phyloP scores from a whole-genome alignment of 2,329 filamentous ascomycete genomes.

The Orbilia quercus region DNA sequence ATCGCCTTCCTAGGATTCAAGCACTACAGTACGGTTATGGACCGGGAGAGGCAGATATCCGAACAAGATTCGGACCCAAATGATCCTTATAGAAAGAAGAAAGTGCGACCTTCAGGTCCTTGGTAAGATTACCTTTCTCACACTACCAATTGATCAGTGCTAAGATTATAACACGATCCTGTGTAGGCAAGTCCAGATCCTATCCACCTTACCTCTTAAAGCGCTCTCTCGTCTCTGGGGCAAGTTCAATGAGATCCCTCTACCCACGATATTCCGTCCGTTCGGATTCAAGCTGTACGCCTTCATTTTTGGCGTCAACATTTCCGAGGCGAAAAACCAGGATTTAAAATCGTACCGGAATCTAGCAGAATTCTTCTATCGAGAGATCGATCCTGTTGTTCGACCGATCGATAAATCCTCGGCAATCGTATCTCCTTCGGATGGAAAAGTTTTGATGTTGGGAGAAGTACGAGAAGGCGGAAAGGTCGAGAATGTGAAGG shows the following conservation, averaged over 20 bases:
- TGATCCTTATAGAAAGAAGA: constrained; percentile 68
- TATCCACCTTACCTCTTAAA: constrained; percentile 92
- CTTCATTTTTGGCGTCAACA: constrained; percentile 87
- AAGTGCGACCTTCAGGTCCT: constrained; percentile 83
- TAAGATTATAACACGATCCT: background rate
- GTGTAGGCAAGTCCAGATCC: constrained; percentile 82
- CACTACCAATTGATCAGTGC: background rate
- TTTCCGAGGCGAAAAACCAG: constrained; percentile 85
- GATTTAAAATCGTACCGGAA: constrained; percentile 93
- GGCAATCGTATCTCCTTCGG: constrained; percentile 85
- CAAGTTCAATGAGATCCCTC: constrained; percentile 85
- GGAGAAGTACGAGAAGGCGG: constrained; percentile 85
- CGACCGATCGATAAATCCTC: constrained; percentile 85
- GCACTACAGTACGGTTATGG: constrained; percentile 81
- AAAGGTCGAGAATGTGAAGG: constrained; percentile 98
- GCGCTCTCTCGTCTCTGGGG: constrained; percentile 91
- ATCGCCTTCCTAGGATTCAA: constrained; percentile 84
- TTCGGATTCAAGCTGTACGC: constrained; percentile 93
- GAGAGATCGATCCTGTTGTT: constrained; percentile 86
- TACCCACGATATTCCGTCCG: constrained; percentile 86
- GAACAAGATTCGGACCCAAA: constrained; percentile 65
- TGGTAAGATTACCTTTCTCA: constrained; percentile 69
- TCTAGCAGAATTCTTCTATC: constrained; percentile 96
- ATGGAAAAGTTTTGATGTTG: constrained; percentile 90
- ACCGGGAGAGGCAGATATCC: constrained; percentile 67